Percentiles rank a stretch among this genome's conserved stretches.
phyloP scores from a whole-genome alignment of 2,329 filamentous ascomycete species.

The Huntiella savannae region DNA sequence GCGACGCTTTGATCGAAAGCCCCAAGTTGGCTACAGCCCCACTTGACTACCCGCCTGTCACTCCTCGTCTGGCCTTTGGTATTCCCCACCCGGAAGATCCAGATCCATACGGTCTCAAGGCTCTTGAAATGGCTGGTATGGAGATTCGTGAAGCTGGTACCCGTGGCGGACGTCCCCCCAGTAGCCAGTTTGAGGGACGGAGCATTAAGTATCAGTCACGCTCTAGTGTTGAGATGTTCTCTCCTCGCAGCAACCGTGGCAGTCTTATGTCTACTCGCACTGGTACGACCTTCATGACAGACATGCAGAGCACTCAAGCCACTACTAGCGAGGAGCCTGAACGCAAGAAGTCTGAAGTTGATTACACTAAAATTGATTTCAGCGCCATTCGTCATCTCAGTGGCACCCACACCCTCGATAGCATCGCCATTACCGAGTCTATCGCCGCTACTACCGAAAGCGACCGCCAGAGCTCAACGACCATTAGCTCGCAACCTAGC shows the following conservation, averaged over 20 bases:
- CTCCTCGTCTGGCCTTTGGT: conserved; percentile 43
- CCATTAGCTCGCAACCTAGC: conserved; percentile 10
- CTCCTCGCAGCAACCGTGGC: conserved; percentile 42
- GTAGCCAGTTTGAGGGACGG: conserved; percentile 67
- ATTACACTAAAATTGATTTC: conserved; percentile 40
- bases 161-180: conserved; percentile 45
- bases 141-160: conserved; percentile 83
- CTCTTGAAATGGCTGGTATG: conserved; percentile 74
- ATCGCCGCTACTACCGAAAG: conserved; percentile 10
- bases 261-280: conserved; percentile 59
- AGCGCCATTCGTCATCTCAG: conserved; percentile 29
- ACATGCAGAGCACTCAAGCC: conserved; percentile 42
- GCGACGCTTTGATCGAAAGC: conserved; percentile 44
- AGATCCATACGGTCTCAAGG: conserved; percentile 79
- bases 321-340: conserved; percentile 33
- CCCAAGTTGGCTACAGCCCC: conserved; percentile 20
- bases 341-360: conserved; percentile 25
- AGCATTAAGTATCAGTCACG: conserved; percentile 41
- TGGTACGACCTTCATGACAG: conserved; percentile 51
- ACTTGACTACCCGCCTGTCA: neutral
- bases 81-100: conserved; percentile 64
- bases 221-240: conserved; percentile 49
- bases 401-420: conserved; percentile 21
- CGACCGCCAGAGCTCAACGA: conserved; percentile 10
- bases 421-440: conserved; percentile 11